Percentiles rank a stretch among this genome's conserved stretches.
phyloP scores from a whole-genome alignment of 1,284 basidiomycete genomes.

The Thelephora terrestris region DNA sequence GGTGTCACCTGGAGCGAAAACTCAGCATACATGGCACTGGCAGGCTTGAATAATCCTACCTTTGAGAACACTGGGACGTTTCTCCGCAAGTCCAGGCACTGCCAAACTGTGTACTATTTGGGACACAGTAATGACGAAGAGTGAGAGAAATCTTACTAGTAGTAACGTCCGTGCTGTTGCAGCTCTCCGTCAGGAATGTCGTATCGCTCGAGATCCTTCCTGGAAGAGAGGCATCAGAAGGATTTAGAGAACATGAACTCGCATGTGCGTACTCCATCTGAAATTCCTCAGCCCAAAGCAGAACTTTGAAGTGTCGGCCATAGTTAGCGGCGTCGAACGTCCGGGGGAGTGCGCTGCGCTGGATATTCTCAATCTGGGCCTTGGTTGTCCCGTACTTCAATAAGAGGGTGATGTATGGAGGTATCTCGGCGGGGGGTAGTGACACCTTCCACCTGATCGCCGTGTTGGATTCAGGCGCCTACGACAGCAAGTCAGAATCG shows the following conservation, averaged over 20 bases:
- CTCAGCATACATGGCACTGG: background rate
- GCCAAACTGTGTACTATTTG: constrained; percentile 29
- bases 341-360: constrained; percentile 28
- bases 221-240: constrained; percentile 14
- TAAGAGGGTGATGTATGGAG: constrained; percentile 7
- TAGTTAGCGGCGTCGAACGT: constrained; percentile 32
- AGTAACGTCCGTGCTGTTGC: constrained; percentile 22
- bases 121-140: background rate
- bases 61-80: constrained; percentile 51
- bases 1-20: constrained; percentile 32
- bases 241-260: background rate
- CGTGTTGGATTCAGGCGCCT: constrained; percentile 21
- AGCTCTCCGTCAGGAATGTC: constrained; percentile 38
- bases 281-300: constrained; percentile 51
- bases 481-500: background rate
- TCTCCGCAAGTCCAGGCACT: constrained; percentile 57
- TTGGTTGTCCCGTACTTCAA: constrained; percentile 2
- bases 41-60: constrained; percentile 26
- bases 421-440: constrained; percentile 15
- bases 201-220: constrained; percentile 45
- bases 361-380: constrained; percentile 4
- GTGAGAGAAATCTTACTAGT: constrained; percentile 30
- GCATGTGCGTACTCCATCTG: constrained; percentile 40
- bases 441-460: constrained; percentile 20
- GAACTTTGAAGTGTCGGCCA: constrained; percentile 34